Conservation (phyloP, 306 rosid genomes). For the Trifolium repens region DNA sequence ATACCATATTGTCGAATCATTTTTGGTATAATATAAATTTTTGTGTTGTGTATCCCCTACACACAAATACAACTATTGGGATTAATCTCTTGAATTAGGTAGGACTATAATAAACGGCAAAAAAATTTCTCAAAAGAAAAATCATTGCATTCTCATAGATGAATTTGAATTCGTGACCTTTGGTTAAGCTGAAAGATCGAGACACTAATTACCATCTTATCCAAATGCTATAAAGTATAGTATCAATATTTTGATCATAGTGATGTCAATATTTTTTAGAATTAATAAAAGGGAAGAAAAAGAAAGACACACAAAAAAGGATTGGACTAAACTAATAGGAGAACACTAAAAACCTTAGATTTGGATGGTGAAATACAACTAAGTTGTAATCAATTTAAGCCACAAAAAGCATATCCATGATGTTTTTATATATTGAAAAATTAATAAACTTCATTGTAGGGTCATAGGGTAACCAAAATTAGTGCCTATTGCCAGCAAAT, state of each 20-base stretch:
- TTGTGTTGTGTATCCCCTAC: too few relatives aligned
- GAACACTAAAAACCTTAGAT: conserved; percentile 37
- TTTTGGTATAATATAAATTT: too few relatives aligned
- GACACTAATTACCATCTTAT: background rate
- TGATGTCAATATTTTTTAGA: background rate
- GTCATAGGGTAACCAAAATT: conserved; percentile 41
- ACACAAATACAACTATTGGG: too few relatives aligned
- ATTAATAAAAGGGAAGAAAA: background rate
- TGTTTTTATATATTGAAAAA: conserved; percentile 22
- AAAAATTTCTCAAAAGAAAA: too few relatives aligned
- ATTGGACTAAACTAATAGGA: conserved; percentile 32
- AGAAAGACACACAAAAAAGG: background rate
- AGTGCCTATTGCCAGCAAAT: conserved; percentile 46
- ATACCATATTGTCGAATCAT: too few relatives aligned
- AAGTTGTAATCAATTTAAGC: conserved; percentile 44
- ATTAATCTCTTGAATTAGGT: too few relatives aligned
- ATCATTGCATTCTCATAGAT: background rate
- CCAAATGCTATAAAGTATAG: background rate
- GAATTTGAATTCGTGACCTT: background rate
- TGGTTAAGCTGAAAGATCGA: background rate
- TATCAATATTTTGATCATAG: background rate
- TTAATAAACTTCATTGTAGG: conserved; percentile 45
- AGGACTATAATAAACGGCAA: too few relatives aligned
- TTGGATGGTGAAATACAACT: conserved; percentile 48
- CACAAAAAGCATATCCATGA: conserved; percentile 43